phyloP scores from a whole-genome alignment of 2,329 filamentous ascomycete species.

The Exophiala spinifera region DNA sequence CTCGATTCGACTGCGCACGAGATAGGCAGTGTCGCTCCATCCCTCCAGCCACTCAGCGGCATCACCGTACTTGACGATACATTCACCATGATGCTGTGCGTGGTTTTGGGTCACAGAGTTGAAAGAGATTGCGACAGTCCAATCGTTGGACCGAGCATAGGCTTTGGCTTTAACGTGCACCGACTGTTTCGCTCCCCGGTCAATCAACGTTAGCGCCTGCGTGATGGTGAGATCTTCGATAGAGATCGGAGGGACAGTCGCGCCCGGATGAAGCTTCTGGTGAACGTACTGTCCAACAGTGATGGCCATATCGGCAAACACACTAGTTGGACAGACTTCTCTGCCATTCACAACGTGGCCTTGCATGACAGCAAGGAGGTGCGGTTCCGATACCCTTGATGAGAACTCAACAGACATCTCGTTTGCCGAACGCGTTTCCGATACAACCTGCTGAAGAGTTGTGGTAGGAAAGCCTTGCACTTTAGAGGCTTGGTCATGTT shows the following conservation, averaged over 20 bases:
- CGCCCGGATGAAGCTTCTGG: too few species aligned
- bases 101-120: constrained; percentile 23
- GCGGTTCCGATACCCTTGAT: constrained; percentile 22
- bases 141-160: too few species aligned
- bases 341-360: constrained; percentile 31
- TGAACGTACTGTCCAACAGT: constrained; percentile 29
- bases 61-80: constrained; percentile 22
- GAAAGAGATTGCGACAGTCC: too few species aligned
- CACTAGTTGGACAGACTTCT: constrained; percentile 29
- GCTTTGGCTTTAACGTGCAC: too few species aligned
- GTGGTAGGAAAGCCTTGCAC: constrained; percentile 1
- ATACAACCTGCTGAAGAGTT: constrained; percentile 3
- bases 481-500: neutral
- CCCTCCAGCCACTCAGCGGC: constrained; percentile 1
- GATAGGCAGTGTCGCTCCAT: neutral
- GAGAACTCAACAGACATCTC: constrained; percentile 11
- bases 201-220: too few species aligned
- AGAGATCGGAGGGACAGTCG: too few species aligned
- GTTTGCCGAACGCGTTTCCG: neutral
- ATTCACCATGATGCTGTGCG: constrained; percentile 8
- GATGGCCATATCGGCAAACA: constrained; percentile 32
- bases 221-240: too few species aligned
- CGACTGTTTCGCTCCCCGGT: too few species aligned
- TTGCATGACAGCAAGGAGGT: constrained; percentile 23
- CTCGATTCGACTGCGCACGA: neutral